A percentile compares a stretch with the other conserved stretches of the same genome.
phyloP scores from a whole-genome alignment of 257 asterid species.

The Solanum corneliomulleri region DNA sequence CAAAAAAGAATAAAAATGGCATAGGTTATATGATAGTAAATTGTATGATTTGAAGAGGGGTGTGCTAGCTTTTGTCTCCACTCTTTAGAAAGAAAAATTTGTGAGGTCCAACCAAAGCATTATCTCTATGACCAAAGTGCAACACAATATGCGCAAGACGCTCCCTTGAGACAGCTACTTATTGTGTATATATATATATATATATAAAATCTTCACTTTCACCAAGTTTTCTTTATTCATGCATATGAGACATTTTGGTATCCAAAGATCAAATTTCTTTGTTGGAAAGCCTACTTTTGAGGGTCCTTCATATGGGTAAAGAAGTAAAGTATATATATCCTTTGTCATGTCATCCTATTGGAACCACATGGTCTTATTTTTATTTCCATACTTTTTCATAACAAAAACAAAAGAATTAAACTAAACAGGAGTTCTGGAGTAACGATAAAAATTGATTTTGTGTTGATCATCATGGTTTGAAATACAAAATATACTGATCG shows the following conservation, averaged over 20 bases:
- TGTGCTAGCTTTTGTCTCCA: slow-evolving; percentile 55
- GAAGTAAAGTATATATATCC: background rate
- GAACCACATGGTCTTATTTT: background rate
- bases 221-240: slow-evolving; percentile 26
- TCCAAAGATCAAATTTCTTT: slow-evolving; percentile 33
- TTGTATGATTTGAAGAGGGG: slow-evolving; percentile 40
- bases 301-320: background rate
- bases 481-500: background rate
- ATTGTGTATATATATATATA: background rate
- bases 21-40: background rate
- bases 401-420: background rate
- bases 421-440: background rate
- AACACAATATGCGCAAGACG: slow-evolving; percentile 40
- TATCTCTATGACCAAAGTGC: slow-evolving; percentile 4
- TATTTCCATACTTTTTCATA: background rate
- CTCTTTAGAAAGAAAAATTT: slow-evolving; percentile 12
- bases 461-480: background rate
- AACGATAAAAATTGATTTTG: background rate
- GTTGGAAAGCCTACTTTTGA: slow-evolving; percentile 34
- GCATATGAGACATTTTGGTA: slow-evolving; percentile 17
- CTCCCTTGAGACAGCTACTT: slow-evolving; percentile 39
- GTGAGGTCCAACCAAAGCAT: slow-evolving; percentile 48
- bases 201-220: background rate
- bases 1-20: background rate
- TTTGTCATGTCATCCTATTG: background rate